Conservation (phyloP, 371 early-diverging fungal genomes). For the Lichtheimia ramosa region DNA sequence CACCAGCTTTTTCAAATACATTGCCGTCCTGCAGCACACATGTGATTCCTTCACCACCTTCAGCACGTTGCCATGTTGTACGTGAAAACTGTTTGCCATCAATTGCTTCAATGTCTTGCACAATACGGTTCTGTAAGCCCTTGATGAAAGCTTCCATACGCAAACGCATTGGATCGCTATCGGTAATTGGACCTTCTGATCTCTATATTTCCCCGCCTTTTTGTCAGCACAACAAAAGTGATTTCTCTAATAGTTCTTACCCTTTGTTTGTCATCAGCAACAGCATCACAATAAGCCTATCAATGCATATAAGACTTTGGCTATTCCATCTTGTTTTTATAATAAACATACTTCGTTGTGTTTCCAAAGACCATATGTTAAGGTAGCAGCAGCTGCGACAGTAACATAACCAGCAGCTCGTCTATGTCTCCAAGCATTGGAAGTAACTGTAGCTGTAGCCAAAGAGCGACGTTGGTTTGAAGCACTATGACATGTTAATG, state of each 20-base stretch:
- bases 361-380: slow-evolving; percentile 11
- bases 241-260: slow-evolving; percentile 8
- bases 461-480: slow-evolving; percentile 8
- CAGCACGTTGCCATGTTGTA: slow-evolving; percentile 79
- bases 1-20: slow-evolving; percentile 96
- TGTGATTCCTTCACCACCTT: slow-evolving; percentile 90
- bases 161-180: slow-evolving; percentile 68
- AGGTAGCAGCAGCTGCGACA: slow-evolving; percentile 8
- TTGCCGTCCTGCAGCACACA: slow-evolving; percentile 90
- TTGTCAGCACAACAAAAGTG: not conserved
- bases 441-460: slow-evolving; percentile 5
- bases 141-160: slow-evolving; percentile 82
- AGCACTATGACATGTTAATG: not conserved
- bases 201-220: slow-evolving; percentile 5
- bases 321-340: not conserved
- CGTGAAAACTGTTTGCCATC: slow-evolving; percentile 72
- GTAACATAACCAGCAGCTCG: slow-evolving; percentile 1
- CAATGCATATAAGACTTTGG: not conserved
- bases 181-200: slow-evolving; percentile 28
- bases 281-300: slow-evolving; percentile 27
- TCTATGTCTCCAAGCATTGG: slow-evolving; percentile 1
- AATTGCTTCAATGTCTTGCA: slow-evolving; percentile 54
- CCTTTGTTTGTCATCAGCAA: slow-evolving; percentile 25
- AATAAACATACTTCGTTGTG: slow-evolving; percentile 6
- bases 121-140: slow-evolving; percentile 73